Evolutionary conservation across 345 rosid species (phyloP).

Genomic region (Gossypium turneri): DNA sequence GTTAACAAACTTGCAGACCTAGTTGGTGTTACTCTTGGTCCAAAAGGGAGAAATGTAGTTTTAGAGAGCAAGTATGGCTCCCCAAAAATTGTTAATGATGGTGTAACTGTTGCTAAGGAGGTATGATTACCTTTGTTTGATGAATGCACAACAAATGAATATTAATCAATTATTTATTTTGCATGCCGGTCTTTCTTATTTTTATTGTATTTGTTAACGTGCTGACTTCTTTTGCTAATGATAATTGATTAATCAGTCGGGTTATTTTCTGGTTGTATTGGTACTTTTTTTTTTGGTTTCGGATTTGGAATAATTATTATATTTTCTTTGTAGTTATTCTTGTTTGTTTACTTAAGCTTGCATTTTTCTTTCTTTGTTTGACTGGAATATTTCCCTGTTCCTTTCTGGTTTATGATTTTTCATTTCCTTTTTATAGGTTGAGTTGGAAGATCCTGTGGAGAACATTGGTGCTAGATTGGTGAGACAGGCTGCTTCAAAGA

Average conservation of each 20-base stretch:
- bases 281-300: not conserved
- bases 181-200: not conserved
- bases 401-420: not conserved
- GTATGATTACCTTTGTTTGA: slow-evolving; percentile 27
- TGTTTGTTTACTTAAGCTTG: not conserved
- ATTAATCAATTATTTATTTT: not conserved
- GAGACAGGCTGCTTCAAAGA: slow-evolving; percentile 96
- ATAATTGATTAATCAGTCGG: not conserved
- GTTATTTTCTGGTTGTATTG: not conserved
- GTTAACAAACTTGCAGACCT: slow-evolving; percentile 97
- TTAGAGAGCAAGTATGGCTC: slow-evolving; percentile 98
- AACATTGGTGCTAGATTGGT: slow-evolving; percentile 95
- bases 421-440: slow-evolving; percentile 48
- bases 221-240: not conserved
- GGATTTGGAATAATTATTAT: not conserved
- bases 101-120: slow-evolving; percentile 97
- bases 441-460: slow-evolving; percentile 95
- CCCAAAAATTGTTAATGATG: slow-evolving; percentile 94
- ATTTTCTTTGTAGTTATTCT: not conserved
- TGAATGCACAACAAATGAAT: not conserved
- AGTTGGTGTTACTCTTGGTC: slow-evolving; percentile 96
- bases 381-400: not conserved
- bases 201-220: not conserved
- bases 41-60: slow-evolving; percentile 92
- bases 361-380: not conserved